These are phyloP conservation scores for Salvia rosmarinus DNA, from an alignment of 257 asterid genomes.

Conservation along the genomic window DNA sequence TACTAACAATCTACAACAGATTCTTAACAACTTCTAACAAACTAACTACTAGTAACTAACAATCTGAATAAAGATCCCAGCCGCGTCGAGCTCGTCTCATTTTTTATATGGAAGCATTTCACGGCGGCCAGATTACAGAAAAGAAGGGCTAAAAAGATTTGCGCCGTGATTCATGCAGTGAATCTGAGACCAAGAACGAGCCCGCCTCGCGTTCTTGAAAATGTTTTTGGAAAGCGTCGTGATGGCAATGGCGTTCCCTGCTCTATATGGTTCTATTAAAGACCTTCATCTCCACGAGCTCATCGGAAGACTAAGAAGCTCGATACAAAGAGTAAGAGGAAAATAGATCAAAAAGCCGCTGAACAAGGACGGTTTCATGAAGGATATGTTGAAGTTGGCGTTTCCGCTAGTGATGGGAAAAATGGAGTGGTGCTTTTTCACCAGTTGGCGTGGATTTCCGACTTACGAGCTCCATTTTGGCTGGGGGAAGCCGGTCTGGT, in stretches of 20 bases:
- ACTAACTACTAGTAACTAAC: no score
- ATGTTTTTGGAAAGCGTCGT: constrained; percentile 28
- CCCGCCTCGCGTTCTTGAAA: neutral
- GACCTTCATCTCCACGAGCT: neutral
- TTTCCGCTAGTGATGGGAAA: neutral
- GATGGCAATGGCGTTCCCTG: neutral
- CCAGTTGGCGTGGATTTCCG: constrained; percentile 19
- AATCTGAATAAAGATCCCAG: constrained; percentile 43
- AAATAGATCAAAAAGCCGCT: constrained; percentile 1
- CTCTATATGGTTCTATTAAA: neutral
- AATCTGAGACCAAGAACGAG: constrained; percentile 45
- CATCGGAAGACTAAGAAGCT: neutral
- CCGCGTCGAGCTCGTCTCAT: constrained; percentile 53
- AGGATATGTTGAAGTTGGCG: neutral
- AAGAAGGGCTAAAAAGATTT: neutral
- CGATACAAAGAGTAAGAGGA: neutral
- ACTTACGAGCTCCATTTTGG: neutral
- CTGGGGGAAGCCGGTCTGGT: neutral
- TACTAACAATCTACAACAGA: no score
- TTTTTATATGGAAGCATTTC: constrained; percentile 48
- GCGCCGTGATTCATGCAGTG: constrained; percentile 33
- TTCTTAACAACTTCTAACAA: no score
- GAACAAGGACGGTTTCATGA: neutral
- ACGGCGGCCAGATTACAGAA: constrained; percentile 12
- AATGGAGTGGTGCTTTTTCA: constrained; percentile 5